These are phyloP conservation scores for Sideroxylon spinosum DNA, from an alignment of 179 eudicot species.

Conservation along the genomic window DNA sequence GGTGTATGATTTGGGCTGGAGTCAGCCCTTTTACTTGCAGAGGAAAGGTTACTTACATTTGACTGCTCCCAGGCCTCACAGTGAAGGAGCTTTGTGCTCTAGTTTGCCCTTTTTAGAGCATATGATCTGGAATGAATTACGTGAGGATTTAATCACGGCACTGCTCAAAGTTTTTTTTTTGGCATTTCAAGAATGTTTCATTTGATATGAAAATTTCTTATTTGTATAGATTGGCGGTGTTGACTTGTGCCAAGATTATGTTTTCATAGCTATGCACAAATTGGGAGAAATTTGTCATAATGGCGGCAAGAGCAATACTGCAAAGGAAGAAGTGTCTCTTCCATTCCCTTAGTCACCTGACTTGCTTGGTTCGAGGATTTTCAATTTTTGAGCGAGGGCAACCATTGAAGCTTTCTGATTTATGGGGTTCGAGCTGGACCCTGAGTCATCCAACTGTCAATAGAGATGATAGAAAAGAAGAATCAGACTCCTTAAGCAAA, in stretches of 20 bases:
- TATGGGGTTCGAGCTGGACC: constrained; percentile 27
- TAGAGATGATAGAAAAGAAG: constrained; percentile 34
- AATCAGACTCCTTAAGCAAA: constrained; percentile 25
- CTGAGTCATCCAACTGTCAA: constrained; percentile 27
- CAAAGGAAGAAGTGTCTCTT: constrained; percentile 46
- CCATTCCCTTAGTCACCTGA: constrained; percentile 33
- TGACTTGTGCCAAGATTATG: neutral
- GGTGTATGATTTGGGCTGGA: too few relatives aligned
- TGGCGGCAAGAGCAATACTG: constrained; percentile 69
- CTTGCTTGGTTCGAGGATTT: constrained; percentile 31
- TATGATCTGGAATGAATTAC: neutral
- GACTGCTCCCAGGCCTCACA: too few relatives aligned
- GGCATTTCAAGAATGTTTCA: neutral
- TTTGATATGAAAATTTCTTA: neutral
- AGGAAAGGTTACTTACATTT: too few relatives aligned
- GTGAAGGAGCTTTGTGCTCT: too few relatives aligned
- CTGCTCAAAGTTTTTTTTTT: neutral
- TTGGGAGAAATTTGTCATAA: constrained; percentile 16
- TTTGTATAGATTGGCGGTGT: neutral
- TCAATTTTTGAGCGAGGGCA: constrained; percentile 37
- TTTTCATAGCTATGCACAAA: constrained; percentile 12
- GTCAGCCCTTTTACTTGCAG: too few relatives aligned
- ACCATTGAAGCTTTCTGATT: constrained; percentile 28
- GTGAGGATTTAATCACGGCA: too few relatives aligned
- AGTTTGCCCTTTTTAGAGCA: too few relatives aligned